Evolutionary conservation across 805 yeast species (phyloP), one percentile per base, ranked within the genome.

Genomic region (Wickerhamiella occidentalis): DNA sequence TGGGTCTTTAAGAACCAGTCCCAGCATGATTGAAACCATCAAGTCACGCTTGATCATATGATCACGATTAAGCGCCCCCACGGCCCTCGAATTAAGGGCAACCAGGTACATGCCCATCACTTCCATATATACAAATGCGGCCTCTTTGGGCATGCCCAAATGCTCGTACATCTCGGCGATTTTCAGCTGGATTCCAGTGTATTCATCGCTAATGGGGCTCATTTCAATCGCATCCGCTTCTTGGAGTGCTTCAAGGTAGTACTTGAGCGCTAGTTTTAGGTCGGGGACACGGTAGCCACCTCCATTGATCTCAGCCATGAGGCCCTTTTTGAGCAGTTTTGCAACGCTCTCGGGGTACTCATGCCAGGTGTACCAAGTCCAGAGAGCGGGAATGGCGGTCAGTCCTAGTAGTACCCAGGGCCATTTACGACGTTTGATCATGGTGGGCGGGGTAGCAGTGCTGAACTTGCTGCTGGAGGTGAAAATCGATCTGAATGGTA

Each of bases 161-260:
- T 80, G 71, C 58, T 85, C 95, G 61, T 78, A 84, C 86, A 86
- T 82, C 59, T 87, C 95, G 9, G 82, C 94, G 30, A 85, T 69
- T 59, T 88, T 85, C 62, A 90, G 70, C 59, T 88, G 94, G 48
- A 90, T 77, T 0, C 96, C 96, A 0, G 96, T 88, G 63, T 84
- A 88, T 59, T 84, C 90, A 59, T 85, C 92, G 50, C 78, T 71
- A 28, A 82, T 57, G 9, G 73, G 74, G 53, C 77, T 75, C 66
- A 85, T 62, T 0, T 71, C 72, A 42, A 77, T 65, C 23, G 71
- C 67, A 33, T 78, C 73, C 36, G 86, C 80, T 53, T 76, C 73
- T 25, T 77, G 71, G 23, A 87, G 66, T 0, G 95, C 95, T 54
- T 81, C 80, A 40, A 85, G 72, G 64, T 88, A 90, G 56, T 74